Conservation (phyloP, 2,329 filamentous ascomycete species). For the Diplodia scrobiculata region DNA sequence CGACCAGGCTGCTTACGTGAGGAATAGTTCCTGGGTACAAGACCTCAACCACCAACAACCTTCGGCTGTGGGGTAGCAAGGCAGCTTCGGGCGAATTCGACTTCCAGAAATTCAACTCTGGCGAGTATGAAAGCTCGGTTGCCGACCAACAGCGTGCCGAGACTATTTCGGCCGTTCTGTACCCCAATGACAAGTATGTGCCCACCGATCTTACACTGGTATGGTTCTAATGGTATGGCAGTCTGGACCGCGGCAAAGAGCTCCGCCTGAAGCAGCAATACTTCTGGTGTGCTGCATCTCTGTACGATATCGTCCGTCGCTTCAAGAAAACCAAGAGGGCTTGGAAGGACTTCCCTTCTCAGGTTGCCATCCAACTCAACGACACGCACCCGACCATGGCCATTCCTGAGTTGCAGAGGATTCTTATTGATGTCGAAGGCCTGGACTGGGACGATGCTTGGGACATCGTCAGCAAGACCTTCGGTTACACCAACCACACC, state of each 20-base stretch:
- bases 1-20: slow-evolving; percentile 30
- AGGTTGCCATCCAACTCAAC: slow-evolving; percentile 96
- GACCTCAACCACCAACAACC: slow-evolving; percentile 90
- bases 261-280: slow-evolving; percentile 98
- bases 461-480: slow-evolving; percentile 67
- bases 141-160: slow-evolving; percentile 98
- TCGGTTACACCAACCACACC: slow-evolving; percentile 98
- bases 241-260: slow-evolving; percentile 90
- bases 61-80: slow-evolving; percentile 96
- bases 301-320: slow-evolving; percentile 92
- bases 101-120: slow-evolving; percentile 98
- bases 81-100: slow-evolving; percentile 96
- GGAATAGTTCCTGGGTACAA: slow-evolving; percentile 80
- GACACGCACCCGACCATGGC: slow-evolving; percentile 96
- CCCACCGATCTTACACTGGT: slow-evolving; percentile 32
- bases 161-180: slow-evolving; percentile 95
- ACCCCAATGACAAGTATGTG: slow-evolving; percentile 81
- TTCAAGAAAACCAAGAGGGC: slow-evolving; percentile 96
- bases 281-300: slow-evolving; percentile 97
- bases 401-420: slow-evolving; percentile 92
- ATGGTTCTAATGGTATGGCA: slow-evolving; percentile 26
- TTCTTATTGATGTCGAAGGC: slow-evolving; percentile 84
- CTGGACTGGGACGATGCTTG: slow-evolving; percentile 93
- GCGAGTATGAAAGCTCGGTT: slow-evolving; percentile 96
- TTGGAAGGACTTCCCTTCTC: slow-evolving; percentile 90